Base-by-base conservation (phyloP, 805 yeast genomes). In the Hemisphaericaspora nanyangensis region DNA sequence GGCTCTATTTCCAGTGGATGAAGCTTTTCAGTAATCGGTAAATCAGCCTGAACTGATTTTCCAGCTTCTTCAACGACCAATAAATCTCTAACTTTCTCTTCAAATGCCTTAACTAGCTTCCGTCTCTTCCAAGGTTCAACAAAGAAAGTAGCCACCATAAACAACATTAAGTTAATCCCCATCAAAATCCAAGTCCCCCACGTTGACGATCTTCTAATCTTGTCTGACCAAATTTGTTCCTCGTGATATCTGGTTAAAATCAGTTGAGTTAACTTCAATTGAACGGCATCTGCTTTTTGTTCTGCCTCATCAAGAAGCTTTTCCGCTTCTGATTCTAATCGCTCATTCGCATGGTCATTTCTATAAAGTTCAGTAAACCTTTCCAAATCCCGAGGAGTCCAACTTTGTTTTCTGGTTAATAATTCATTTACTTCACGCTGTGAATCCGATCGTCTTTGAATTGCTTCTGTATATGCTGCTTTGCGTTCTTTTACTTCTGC, bases 191-290 rank as follows among this genome's bases (percentile, higher is more conserved):
- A 80, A 0, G 99, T 93, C 2, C 98, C 99, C 95, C 96, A 93
- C 0, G 98, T 90, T 5, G 96, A 86, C 5, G 95, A 88, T 48
- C 90, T 76, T 44, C 99, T 71, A 43, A 93, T 93, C 60, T 90
- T 90, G 62, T 93, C 99, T 2, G 96, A 87, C 98, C 99, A 93
- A 6, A 93, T 79, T 60, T 93, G 98, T 54, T 93, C 99, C 58
- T 93, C 98, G 46, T 91, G 96, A 53, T 93, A 93, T 49, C 98
- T 69, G 2, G 89, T 80, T 53, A 91, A 68, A 13, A 93, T 93
- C 43, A 86, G 82, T 40, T 80, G 80, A 13, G 88, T 81, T 34
- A 89, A 63, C 40, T 73, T 76, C 39, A 79, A 73, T 48, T 85
- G 91, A 15, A 82, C 60, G 7, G 80, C 80, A 40, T 89, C 96